phyloP scores from a whole-genome alignment of 2,329 filamentous ascomycete genomes.

The Sphaceloma murrayae region DNA sequence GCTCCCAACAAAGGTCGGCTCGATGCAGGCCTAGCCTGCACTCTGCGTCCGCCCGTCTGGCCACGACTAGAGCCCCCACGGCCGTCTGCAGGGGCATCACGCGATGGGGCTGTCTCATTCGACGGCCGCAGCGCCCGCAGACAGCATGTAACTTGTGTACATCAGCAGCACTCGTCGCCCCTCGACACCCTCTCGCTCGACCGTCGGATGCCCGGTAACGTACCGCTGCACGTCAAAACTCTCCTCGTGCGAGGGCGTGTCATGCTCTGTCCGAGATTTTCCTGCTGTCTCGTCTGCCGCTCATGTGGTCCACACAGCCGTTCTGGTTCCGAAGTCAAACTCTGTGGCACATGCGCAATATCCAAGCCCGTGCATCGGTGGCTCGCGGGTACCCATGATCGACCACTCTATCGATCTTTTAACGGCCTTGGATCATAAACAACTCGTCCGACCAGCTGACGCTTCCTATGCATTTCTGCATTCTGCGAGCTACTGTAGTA shows the following conservation, averaged over 20 bases:
- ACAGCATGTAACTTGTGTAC: no score
- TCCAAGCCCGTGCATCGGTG: conserved; percentile 13
- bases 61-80: conserved; percentile 3
- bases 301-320: conserved; percentile 10
- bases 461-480: not conserved
- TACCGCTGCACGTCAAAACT: conserved; percentile 8
- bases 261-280: conserved; percentile 9
- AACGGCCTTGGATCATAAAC: conserved; percentile 14
- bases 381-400: conserved; percentile 6
- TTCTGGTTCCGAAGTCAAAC: conserved; percentile 12
- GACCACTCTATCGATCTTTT: conserved; percentile 15
- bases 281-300: conserved; percentile 3
- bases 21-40: not conserved
- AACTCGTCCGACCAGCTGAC: conserved; percentile 9
- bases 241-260: no score
- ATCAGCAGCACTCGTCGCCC: no score
- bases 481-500: conserved; percentile 1
- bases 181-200: not conserved
- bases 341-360: conserved; percentile 12
- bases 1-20: not conserved
- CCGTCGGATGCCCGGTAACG: conserved; percentile 1
- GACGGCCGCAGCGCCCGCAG: no score
- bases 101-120: conserved; percentile 16
- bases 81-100: conserved; percentile 16
- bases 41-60: not conserved